Evolutionary conservation across 768 basidiomycete genomes (phyloP).

Genomic region (Lyophyllum shimeji): DNA sequence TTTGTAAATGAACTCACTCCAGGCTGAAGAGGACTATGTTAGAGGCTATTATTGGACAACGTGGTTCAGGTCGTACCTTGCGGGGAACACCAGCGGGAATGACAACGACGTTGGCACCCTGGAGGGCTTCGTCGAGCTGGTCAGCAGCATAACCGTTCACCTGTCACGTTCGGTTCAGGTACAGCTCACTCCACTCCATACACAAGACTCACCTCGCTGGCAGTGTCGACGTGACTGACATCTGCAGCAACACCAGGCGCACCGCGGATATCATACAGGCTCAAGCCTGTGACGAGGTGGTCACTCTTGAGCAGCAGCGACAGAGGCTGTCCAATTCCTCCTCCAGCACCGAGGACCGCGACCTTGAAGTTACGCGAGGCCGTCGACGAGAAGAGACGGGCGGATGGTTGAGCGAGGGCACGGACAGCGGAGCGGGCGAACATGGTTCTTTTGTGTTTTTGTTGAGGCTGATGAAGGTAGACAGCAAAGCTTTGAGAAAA

Average conservation of each 20-base stretch:
- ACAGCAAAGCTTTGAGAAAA: slow-evolving; percentile 14
- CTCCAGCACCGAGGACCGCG: slow-evolving; percentile 95
- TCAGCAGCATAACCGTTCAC: slow-evolving; percentile 81
- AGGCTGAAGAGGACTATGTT: slow-evolving; percentile 49
- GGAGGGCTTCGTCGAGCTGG: slow-evolving; percentile 86
- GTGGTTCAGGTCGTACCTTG: slow-evolving; percentile 59
- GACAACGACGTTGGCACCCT: slow-evolving; percentile 89
- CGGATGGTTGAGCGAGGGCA: slow-evolving; percentile 47
- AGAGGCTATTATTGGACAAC: slow-evolving; percentile 7
- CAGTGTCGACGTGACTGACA: slow-evolving; percentile 91
- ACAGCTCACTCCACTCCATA: background rate
- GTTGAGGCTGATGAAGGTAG: slow-evolving; percentile 20
- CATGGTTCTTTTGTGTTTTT: slow-evolving; percentile 44
- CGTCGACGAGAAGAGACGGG: slow-evolving; percentile 77
- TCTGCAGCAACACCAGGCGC: slow-evolving; percentile 97
- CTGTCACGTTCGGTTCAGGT: slow-evolving; percentile 33
- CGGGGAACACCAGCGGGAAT: slow-evolving; percentile 99
- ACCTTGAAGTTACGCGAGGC: slow-evolving; percentile 78
- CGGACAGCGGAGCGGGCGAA: slow-evolving; percentile 64
- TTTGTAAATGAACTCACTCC: slow-evolving; percentile 58
- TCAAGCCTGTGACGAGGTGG: slow-evolving; percentile 83
- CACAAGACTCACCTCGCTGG: slow-evolving; percentile 61
- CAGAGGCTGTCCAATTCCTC: slow-evolving; percentile 98
- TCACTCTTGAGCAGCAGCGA: slow-evolving; percentile 92
- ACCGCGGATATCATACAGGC: slow-evolving; percentile 92